Evolutionary conservation across 2,329 filamentous ascomycete species (phyloP).

Genomic region (Tolypocladium pustulatum): DNA sequence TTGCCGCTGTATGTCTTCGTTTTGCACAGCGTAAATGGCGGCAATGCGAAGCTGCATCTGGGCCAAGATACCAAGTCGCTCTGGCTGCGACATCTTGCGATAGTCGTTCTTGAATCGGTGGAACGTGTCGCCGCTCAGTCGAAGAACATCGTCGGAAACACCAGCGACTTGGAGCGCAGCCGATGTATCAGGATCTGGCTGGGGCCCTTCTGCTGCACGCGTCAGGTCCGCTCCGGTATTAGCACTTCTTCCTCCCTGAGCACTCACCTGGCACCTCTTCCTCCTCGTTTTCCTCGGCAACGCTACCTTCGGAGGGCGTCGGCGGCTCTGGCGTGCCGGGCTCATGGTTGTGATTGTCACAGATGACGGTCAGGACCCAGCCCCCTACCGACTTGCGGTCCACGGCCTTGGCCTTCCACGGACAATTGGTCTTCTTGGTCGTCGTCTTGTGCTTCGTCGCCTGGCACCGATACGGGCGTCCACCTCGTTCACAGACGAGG

Average conservation of each 20-base stretch:
- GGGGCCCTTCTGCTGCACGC: constrained; percentile 15
- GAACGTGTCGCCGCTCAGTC: constrained; percentile 32
- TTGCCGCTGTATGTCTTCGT: constrained; percentile 31
- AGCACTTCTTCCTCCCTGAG: neutral
- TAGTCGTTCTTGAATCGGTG: constrained; percentile 33
- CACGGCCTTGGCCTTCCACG: constrained; percentile 35
- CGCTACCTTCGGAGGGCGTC: constrained; percentile 20
- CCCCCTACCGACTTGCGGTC: constrained; percentile 31
- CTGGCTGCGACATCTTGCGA: constrained; percentile 29
- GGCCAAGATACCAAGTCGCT: constrained; percentile 26
- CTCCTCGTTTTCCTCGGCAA: constrained; percentile 21
- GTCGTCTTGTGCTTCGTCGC: constrained; percentile 34
- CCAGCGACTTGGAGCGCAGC: constrained; percentile 28
- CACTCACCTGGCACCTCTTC: constrained; percentile 9
- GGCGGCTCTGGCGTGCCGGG: constrained; percentile 32
- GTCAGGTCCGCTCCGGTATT: constrained; percentile 1
- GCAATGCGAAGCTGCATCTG: constrained; percentile 31
- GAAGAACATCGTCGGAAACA: constrained; percentile 25
- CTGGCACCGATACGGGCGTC: constrained; percentile 30
- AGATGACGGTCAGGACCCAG: constrained; percentile 33
- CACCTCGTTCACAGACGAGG: constrained; percentile 34
- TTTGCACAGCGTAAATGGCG: constrained; percentile 33
- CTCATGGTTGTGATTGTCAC: constrained; percentile 34
- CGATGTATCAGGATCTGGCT: constrained; percentile 24
- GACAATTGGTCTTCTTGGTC: constrained; percentile 35